Conservation (phyloP, 2,329 filamentous ascomycete species). For the Paracorniculantispora psalliotae region DNA sequence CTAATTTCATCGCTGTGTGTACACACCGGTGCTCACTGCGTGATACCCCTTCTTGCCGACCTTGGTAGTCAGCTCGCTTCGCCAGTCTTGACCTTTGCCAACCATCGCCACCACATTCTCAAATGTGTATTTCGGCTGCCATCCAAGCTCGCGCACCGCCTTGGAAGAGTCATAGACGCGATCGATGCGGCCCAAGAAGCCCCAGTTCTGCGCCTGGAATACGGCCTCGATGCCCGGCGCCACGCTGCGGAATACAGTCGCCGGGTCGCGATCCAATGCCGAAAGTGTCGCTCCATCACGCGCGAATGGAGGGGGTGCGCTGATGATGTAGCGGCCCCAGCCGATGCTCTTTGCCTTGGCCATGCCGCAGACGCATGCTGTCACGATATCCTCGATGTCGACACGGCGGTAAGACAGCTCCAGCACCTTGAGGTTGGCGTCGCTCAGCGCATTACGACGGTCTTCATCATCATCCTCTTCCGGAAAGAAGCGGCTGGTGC, state of each 20-base stretch:
- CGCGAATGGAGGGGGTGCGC: conserved; percentile 37
- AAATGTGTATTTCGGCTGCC: conserved; percentile 40
- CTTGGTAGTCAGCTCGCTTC: conserved; percentile 32
- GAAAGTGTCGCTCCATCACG: conserved; percentile 26
- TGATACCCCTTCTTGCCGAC: conserved; percentile 44
- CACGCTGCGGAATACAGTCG: conserved; percentile 22
- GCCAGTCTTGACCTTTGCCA: conserved; percentile 30
- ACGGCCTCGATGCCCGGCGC: background rate
- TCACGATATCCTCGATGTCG: conserved; percentile 40
- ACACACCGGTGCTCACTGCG: conserved; percentile 36
- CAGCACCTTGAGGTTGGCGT: conserved; percentile 44
- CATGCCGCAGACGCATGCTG: conserved; percentile 36
- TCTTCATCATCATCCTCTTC: conserved; percentile 42
- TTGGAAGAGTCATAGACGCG: conserved; percentile 41
- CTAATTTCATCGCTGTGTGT: conserved; percentile 32
- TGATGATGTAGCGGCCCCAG: conserved; percentile 40
- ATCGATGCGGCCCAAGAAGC: conserved; percentile 34
- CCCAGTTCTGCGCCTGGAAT: conserved; percentile 28
- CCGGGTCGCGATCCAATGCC: conserved; percentile 30
- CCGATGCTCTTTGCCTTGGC: conserved; percentile 24
- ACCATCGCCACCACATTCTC: conserved; percentile 30
- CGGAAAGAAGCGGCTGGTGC: conserved; percentile 45
- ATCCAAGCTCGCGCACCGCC: conserved; percentile 37
- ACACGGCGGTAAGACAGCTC: conserved; percentile 42
- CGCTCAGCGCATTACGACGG: conserved; percentile 29